Conservation (phyloP, 805 yeast species). For the Citeromyces nyonsensis region DNA sequence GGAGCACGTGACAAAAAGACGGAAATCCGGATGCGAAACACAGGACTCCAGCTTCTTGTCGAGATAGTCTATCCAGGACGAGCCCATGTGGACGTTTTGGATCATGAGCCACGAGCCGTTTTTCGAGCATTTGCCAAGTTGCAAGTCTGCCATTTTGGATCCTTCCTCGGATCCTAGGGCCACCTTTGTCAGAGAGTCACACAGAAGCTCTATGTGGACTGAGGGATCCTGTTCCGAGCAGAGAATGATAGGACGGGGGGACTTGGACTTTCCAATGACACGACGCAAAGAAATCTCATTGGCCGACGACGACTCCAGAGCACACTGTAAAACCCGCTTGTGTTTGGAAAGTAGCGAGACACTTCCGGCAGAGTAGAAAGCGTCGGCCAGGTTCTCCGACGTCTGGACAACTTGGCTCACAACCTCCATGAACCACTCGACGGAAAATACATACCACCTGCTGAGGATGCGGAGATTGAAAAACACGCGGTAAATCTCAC, state of each 20-base stretch:
- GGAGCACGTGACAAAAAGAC: constrained; percentile 53
- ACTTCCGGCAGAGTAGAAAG: too few species aligned
- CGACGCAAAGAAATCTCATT: too few species aligned
- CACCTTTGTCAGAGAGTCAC: constrained; percentile 20
- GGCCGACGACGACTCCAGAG: too few species aligned
- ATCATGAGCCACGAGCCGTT: constrained; percentile 57
- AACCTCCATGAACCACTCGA: constrained; percentile 22
- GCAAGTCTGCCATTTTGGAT: constrained; percentile 33
- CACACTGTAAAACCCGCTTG: too few species aligned
- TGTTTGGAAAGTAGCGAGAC: too few species aligned
- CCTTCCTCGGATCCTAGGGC: constrained; percentile 73
- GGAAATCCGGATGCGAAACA: constrained; percentile 19
- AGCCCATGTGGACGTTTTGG: constrained; percentile 70
- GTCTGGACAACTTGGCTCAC: constrained; percentile 11
- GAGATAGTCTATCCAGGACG: constrained; percentile 41
- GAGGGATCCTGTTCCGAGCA: too few species aligned
- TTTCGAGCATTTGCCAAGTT: constrained; percentile 27
- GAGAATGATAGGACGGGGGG: too few species aligned
- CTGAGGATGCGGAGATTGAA: constrained; percentile 24
- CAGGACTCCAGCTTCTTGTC: constrained; percentile 26
- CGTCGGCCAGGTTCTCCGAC: neutral
- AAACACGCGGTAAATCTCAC: constrained; percentile 31
- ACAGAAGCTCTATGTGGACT: constrained; percentile 2
- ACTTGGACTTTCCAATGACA: too few species aligned
- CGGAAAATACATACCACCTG: constrained; percentile 43